Evolutionary conservation across 179 eudicot genomes (phyloP).

Genomic region (Actinidia chinensis): DNA sequence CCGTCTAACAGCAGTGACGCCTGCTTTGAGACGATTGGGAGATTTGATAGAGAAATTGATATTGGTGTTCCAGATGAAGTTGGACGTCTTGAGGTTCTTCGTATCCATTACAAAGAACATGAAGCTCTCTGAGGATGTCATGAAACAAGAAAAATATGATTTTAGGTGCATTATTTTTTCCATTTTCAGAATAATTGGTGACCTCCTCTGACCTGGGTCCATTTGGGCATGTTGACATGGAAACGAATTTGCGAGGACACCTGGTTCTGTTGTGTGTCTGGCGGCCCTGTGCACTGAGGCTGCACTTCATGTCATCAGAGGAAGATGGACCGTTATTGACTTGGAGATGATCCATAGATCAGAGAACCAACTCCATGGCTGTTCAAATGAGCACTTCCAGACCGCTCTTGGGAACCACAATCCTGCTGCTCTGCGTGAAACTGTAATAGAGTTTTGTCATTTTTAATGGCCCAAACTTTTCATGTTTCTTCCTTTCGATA

Average conservation of each 20-base stretch:
- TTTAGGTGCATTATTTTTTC: too few relatives aligned
- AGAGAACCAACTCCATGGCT: constrained; percentile 56
- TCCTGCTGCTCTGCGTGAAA: constrained; percentile 57
- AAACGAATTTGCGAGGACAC: constrained; percentile 43
- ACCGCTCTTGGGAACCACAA: constrained; percentile 63
- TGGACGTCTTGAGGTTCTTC: constrained; percentile 68
- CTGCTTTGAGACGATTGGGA: constrained; percentile 73
- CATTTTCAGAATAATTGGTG: too few relatives aligned
- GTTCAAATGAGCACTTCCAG: constrained; percentile 54
- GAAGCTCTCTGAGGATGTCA: constrained; percentile 70
- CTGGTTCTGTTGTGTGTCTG: constrained; percentile 55
- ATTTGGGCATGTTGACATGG: constrained; percentile 41
- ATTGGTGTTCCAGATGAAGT: constrained; percentile 82
- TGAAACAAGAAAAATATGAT: too few relatives aligned
- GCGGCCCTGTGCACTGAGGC: constrained; percentile 60
- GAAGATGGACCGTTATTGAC: constrained; percentile 57
- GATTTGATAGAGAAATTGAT: constrained; percentile 72
- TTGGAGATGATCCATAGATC: constrained; percentile 55
- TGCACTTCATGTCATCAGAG: constrained; percentile 54
- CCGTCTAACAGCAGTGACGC: constrained; percentile 76
- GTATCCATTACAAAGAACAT: constrained; percentile 72
- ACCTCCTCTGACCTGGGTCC: too few relatives aligned
- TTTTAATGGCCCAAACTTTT: not conserved
- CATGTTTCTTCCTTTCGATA: too few relatives aligned
- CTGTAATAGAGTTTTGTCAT: constrained; percentile 26